Percentiles rank a stretch among this genome's conserved stretches.
These are phyloP conservation scores for Rhizopus stolonifer DNA, from an alignment of 371 early-diverging fungal species.

Conservation along the genomic window DNA sequence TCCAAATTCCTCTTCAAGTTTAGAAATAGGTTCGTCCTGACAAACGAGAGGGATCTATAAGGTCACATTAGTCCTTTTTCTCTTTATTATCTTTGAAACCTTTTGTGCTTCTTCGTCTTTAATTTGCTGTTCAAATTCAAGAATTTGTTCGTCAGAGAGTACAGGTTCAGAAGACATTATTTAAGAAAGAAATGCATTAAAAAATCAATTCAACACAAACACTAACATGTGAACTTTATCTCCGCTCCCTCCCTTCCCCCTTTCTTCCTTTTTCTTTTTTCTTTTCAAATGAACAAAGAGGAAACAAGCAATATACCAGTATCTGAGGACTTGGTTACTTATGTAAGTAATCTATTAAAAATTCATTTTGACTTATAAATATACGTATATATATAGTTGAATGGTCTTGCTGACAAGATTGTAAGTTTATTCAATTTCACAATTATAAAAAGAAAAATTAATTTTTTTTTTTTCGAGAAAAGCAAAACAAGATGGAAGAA, in stretches of 20 bases:
- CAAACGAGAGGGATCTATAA: conserved; percentile 60
- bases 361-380: neutral
- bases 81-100: conserved; percentile 17
- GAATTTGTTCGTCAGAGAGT: conserved; percentile 63
- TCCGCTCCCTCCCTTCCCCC: neutral
- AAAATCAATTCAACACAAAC: neutral
- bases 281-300: neutral
- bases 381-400: conserved; percentile 6
- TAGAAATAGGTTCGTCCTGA: conserved; percentile 44
- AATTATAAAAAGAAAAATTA: too few relatives aligned
- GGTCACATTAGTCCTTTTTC: too few relatives aligned
- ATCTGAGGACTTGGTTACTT: conserved; percentile 12
- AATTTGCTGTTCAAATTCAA: conserved; percentile 60
- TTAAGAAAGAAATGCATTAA: neutral
- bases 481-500: neutral
- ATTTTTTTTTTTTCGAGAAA: neutral
- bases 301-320: neutral
- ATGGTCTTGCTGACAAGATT: conserved; percentile 16
- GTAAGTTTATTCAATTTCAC: conserved; percentile 12
- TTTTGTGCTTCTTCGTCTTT: conserved; percentile 62
- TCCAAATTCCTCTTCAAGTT: conserved; percentile 57
- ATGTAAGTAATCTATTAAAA: conserved; percentile 7
- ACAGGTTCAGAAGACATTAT: conserved; percentile 27
- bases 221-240: neutral
- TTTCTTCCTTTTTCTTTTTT: conserved; percentile 3